Evolutionary conservation across 306 rosid species (phyloP), one percentile per base, ranked within the genome.

Genomic region (Dicorynia guianensis): DNA sequence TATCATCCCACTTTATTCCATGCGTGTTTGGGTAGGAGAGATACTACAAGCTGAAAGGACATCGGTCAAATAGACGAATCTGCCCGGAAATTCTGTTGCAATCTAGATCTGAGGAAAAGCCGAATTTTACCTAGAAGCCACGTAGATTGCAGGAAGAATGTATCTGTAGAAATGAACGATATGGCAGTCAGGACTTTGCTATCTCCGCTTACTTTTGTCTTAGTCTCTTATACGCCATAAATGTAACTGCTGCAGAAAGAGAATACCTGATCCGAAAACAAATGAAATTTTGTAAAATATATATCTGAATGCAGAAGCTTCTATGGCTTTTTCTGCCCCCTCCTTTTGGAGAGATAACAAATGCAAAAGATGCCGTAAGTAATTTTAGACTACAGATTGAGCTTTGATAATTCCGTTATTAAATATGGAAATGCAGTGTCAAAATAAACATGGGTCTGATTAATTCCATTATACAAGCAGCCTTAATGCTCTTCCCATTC

Each of bases 211-310:
- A 69, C 11, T 84, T 80, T 83, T 87, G 96, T 55, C 72, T 63
- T 13, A 90, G 77, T 71, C 99, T 89, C 82, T 85, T 90, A 80
- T 72, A 87, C 58, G 98, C 98, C 97, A 92, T 92, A 66, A 92
- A 89, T 39, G 99, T 87, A 55, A 95, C 97, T 17, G 96, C 97
- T 68, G 99, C 96, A 36, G 97, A 92, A 62, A 92, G 90, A 19
- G 97, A 86, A 82, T 92, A 92, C 99, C 99, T 92, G 89, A 46
- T 8, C 83, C 85, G 63, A 66, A 62, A 12, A 63, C 33, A 81
- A 54, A 73, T 12, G 5, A 59, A 54, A 59, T 1, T 0, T 38
- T 65, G 63, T 83, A 35, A 75, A 35, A 70, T 6, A 3, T 33
- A 74, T 61, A 56, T 18, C 13, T 38, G 44, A 44, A 48, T 7